Evolutionary conservation across 352 stramenopile species (phyloP), one percentile per base, ranked within the genome.

Genomic region (Globisporangium paddicum): DNA sequence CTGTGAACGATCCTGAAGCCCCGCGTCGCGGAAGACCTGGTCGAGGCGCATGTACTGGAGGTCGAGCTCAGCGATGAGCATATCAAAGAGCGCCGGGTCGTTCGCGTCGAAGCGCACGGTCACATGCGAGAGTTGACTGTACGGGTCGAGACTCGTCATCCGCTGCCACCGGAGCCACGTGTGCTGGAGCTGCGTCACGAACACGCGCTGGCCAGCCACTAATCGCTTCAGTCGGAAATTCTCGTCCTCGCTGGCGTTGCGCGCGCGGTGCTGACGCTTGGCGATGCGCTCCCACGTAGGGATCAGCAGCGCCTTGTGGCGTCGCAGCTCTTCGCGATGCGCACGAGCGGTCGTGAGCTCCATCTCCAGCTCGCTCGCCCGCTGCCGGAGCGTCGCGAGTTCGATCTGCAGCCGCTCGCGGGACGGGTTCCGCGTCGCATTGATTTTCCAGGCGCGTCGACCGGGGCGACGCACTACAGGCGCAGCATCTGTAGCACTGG

Each of bases 401-500:
- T 65, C 58, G 13, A 42, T 49, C 52, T 55, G 45, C 11, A 65
- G 41, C 38, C 58, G 58, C 30, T 65, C 58, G 10, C 58, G 50
- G 16, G 49, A 55, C 32, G 40, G 32, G 18, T 65, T 65, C 10
- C 57, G 57, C 28, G 40, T 38, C 47, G 35, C 41, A 25, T 30
- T 23, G 9, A 30, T 7, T 49, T 51, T 60, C 40, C 53, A 52
- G 7, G 41, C 26, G 5, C 53, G 53, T 0, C 40, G 34, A 2
- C 50, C 50, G 21, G 35, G 50, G 19, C 19, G 50, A 8, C 21
- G 38, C 4, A 16, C n/a, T 5, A 1, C 34, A n/a, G n/a, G n/a
- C n/a, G n/a, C n/a, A n/a, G n/a, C n/a, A n/a, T n/a, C n/a, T n/a
- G n/a, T n/a, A n/a, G n/a, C n/a, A n/a, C n/a, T 52, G 5, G 11